These are phyloP conservation scores for Myochromella boudieri DNA, from an alignment of 768 basidiomycete genomes.

Conservation along the genomic window DNA sequence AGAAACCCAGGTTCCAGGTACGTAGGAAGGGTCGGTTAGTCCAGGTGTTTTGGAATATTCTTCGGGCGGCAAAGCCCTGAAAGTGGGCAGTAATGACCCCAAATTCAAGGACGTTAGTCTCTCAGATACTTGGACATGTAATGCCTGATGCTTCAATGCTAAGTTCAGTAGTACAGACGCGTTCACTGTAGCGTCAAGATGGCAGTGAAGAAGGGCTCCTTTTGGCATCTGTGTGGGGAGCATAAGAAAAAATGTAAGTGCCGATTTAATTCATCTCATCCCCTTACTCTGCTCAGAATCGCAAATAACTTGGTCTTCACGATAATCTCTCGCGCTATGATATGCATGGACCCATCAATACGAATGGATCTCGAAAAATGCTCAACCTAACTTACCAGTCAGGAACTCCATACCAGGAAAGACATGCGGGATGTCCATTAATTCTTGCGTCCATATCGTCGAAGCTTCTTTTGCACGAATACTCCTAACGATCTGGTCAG, in stretches of 20 bases:
- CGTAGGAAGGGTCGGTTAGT: conserved; percentile 45
- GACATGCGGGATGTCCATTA: conserved; percentile 53
- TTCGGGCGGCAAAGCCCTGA: conserved; percentile 44
- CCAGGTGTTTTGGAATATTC: conserved; percentile 28
- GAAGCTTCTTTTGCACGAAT: conserved; percentile 55
- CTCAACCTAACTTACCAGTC: conserved; percentile 43
- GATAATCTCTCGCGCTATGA: conserved; percentile 54
- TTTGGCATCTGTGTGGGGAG: conserved; percentile 67
- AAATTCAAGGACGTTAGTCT: conserved; percentile 41
- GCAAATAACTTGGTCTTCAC: conserved; percentile 60
- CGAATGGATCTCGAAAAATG: not conserved
- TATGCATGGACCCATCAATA: not conserved
- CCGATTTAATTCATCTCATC: not conserved
- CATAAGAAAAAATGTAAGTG: not conserved
- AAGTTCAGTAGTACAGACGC: conserved; percentile 48
- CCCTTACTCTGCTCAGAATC: conserved; percentile 58
- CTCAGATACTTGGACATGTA: conserved; percentile 56
- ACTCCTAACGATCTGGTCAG: conserved; percentile 54
- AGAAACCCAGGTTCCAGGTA: conserved; percentile 51
- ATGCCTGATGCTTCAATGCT: conserved; percentile 53
- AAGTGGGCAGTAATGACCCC: conserved; percentile 47
- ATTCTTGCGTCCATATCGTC: conserved; percentile 58
- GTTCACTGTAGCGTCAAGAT: conserved; percentile 74
- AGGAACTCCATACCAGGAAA: conserved; percentile 82
- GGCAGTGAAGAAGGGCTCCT: conserved; percentile 72